These are phyloP conservation scores for Cenchrus fungigraminus DNA, from an alignment of 176 grass and related monocot species.

Conservation along the genomic window DNA sequence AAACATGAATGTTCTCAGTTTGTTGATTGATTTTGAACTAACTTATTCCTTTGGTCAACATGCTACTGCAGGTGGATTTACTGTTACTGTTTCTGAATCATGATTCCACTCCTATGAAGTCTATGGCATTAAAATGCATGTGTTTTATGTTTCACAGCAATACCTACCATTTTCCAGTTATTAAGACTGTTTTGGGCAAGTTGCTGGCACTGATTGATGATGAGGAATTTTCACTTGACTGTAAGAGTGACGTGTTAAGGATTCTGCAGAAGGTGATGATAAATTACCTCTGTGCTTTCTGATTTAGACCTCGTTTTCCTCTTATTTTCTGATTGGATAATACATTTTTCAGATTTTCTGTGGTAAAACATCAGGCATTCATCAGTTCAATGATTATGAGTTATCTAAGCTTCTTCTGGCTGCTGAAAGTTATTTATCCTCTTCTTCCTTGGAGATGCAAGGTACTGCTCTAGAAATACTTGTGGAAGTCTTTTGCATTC, in stretches of 20 bases:
- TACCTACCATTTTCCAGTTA: conserved; percentile 45
- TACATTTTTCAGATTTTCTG: conserved; percentile 54
- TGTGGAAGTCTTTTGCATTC: conserved; percentile 58
- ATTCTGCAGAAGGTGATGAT: conserved; percentile 70
- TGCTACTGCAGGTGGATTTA: conserved; percentile 69
- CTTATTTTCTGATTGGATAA: conserved; percentile 41
- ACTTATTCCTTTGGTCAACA: conserved; percentile 43
- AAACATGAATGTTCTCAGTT: neutral
- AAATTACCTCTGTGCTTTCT: conserved; percentile 23
- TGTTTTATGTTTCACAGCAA: conserved; percentile 55
- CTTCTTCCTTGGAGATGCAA: conserved; percentile 52
- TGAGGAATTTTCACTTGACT: conserved; percentile 47
- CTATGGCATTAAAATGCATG: conserved; percentile 67
- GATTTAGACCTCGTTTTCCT: conserved; percentile 31
- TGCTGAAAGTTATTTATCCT: conserved; percentile 52
- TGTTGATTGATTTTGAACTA: conserved; percentile 29
- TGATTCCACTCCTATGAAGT: conserved; percentile 60
- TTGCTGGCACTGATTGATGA: conserved; percentile 53
- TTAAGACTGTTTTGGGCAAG: conserved; percentile 46
- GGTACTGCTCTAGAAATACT: conserved; percentile 56
- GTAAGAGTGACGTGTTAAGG: conserved; percentile 56
- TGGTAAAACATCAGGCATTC: conserved; percentile 38
- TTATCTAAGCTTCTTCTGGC: conserved; percentile 56
- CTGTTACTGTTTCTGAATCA: conserved; percentile 61
- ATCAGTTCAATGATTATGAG: conserved; percentile 39